Percentiles rank a stretch among this genome's conserved stretches.
Evolutionary conservation across 768 basidiomycete genomes (phyloP).

Genomic region (Cystoderma amianthinum): DNA sequence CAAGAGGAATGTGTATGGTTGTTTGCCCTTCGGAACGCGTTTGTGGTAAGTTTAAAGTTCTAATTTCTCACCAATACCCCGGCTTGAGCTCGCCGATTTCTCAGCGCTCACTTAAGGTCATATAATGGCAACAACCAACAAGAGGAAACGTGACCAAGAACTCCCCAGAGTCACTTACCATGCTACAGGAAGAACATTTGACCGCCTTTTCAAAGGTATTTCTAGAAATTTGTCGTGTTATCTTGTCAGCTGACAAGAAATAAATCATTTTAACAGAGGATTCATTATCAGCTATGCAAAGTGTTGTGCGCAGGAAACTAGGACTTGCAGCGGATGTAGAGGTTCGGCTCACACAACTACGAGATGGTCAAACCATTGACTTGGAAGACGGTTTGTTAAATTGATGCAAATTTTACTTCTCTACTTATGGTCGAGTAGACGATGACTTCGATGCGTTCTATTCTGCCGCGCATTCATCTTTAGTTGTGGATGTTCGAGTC

Average conservation of each 20-base stretch:
- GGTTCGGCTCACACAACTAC: constrained; percentile 42
- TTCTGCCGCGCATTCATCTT: constrained; percentile 30
- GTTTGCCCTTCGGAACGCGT: constrained; percentile 14
- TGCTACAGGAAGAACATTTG: constrained; percentile 35
- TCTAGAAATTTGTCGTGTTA: constrained; percentile 6
- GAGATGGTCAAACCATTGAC: constrained; percentile 47
- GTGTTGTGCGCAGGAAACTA: constrained; percentile 57
- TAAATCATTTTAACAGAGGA: too few relatives aligned
- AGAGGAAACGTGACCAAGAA: constrained; percentile 34
- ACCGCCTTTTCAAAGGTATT: constrained; percentile 48
- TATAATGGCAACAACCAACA: constrained; percentile 29
- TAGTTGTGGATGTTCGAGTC: constrained; percentile 30
- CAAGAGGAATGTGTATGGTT: constrained; percentile 17
- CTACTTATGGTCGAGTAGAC: constrained; percentile 31
- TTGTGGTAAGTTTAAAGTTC: not conserved
- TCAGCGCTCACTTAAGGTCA: constrained; percentile 3
- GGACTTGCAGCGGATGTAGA: constrained; percentile 29
- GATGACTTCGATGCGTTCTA: constrained; percentile 77
- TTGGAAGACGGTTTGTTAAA: constrained; percentile 64
- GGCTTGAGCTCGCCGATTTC: not conserved
- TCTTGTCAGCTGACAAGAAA: too few relatives aligned
- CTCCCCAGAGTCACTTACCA: constrained; percentile 39
- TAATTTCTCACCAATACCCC: not conserved
- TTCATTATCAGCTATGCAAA: constrained; percentile 50
- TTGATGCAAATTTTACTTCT: not conserved